phyloP scores from a whole-genome alignment of 1,284 basidiomycete species.

The Somion occarium region DNA sequence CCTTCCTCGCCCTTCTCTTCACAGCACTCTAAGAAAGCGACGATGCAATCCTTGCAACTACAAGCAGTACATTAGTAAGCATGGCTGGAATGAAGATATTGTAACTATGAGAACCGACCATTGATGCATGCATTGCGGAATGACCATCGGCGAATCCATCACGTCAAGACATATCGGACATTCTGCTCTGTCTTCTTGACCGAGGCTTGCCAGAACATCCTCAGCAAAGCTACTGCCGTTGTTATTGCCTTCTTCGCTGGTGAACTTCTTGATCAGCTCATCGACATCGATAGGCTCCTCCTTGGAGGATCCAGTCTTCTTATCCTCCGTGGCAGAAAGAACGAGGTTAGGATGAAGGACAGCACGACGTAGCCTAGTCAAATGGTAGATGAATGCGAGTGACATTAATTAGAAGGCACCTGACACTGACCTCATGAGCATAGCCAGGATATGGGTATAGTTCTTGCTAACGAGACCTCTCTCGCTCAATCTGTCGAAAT shows the following conservation, averaged over 20 bases:
- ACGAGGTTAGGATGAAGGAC: conserved; percentile 84
- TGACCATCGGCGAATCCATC: conserved; percentile 65
- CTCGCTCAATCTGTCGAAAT: conserved; percentile 73
- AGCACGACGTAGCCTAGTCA: conserved; percentile 72
- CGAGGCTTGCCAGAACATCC: conserved; percentile 59
- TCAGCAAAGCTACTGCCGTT: conserved; percentile 49
- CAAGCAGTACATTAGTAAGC: background rate
- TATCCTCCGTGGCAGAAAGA: conserved; percentile 28
- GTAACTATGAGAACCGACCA: conserved; percentile 43
- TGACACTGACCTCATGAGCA: conserved; percentile 75
- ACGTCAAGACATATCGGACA: conserved; percentile 82
- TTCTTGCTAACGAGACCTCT: conserved; percentile 79
- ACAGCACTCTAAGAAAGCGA: conserved; percentile 61
- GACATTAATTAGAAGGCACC: conserved; percentile 5
- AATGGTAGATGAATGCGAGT: conserved; percentile 31
- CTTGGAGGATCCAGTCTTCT: conserved; percentile 5
- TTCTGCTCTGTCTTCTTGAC: conserved; percentile 47
- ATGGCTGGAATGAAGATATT: background rate
- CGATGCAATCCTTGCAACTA: conserved; percentile 83
- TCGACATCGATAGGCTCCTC: conserved; percentile 10
- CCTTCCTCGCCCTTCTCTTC: conserved; percentile 63
- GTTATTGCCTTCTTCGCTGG: conserved; percentile 24
- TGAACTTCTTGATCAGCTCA: conserved; percentile 9
- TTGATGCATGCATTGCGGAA: conserved; percentile 75
- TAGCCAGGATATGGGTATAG: conserved; percentile 86